Evolutionary conservation across 2,329 filamentous ascomycete genomes (phyloP).

Genomic region (Cytospora schulzeri): DNA sequence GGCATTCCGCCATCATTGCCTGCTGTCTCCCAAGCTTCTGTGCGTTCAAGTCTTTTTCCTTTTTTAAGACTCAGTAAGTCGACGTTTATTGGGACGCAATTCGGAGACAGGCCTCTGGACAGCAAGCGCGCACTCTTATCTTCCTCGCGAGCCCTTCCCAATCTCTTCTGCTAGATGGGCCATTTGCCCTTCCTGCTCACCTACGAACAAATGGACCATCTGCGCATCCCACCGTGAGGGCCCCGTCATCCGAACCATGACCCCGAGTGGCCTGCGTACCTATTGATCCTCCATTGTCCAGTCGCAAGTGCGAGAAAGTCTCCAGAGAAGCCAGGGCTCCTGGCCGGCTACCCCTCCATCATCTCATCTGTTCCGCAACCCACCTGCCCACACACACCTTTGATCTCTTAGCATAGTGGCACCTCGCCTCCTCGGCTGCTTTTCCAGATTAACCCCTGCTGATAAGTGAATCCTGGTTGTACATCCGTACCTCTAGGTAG

Average conservation of each 20-base stretch:
- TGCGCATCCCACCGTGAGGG: background rate
- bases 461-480: constrained; percentile 28
- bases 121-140: background rate
- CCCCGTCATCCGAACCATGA: background rate
- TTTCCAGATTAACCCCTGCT: constrained; percentile 22
- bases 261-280: constrained; percentile 6
- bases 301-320: constrained; percentile 20
- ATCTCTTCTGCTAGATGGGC: background rate
- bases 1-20: background rate
- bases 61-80: background rate
- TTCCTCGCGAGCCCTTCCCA: constrained; percentile 7
- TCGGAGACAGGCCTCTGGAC: background rate
- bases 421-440: constrained; percentile 25
- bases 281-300: constrained; percentile 16
- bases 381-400: constrained; percentile 29
- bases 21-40: background rate
- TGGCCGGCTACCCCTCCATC: constrained; percentile 22
- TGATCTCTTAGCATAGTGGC: constrained; percentile 23
- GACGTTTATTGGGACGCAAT: background rate
- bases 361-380: constrained; percentile 24
- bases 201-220: constrained; percentile 7
- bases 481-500: constrained; percentile 26
- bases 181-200: background rate
- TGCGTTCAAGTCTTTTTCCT: no score
- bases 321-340: constrained; percentile 10